Base-by-base conservation (phyloP, 208 protist species). In the Zelonia costaricensis region DNA sequence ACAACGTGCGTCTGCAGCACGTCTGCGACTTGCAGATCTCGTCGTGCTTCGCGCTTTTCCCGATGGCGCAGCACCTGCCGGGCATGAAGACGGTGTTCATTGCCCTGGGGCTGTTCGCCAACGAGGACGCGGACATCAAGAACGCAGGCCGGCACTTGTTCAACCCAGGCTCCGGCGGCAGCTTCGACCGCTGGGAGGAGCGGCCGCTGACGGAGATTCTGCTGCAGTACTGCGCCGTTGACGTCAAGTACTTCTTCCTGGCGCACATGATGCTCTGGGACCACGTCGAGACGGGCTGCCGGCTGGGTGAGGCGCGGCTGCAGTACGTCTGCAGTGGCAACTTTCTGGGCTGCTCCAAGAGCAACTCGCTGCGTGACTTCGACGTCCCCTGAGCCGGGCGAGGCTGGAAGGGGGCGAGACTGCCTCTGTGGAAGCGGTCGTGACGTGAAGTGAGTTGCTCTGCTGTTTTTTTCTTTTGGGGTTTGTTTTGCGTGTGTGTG, bases 211-310 rank as follows among this genome's bases (percentile, higher is more conserved):
- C 57, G 27, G 61, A 62, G 6, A 35, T 83, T 27, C 68, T 88
- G n/a, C 27, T 80, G 22, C 55, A 75, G 52, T 88, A 88, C 72
- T 88, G 82, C 42, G 76, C 76, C 15, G 76, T 88, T 1, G 79
- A 84, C 25, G 82, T 85, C 16, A 79, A 82, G 62, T 79, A 85
- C 49, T 88, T 88, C 53, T 88, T 88, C 42, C 18, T 55, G 18
- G 82, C 82, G 12, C 51, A 69, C 49, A 10, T 69, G 3, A 45
- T 74, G 35, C 52, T 88, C 8, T 59, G 59, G 48, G 23, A 51
- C 23, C 72, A 78, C 64, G n/a, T 73, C 0, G 53, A 64, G 13
- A 38, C 51, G 5, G 69, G 68, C 44, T 79, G 40, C 27, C 33
- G 28, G 12, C 35, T 83, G 1, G 74, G 61, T 4, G 69, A 65